Evolutionary conservation across 176 grass and related monocot species (phyloP), one percentile per base, ranked within the genome.

Genomic region (Cocos nucifera): DNA sequence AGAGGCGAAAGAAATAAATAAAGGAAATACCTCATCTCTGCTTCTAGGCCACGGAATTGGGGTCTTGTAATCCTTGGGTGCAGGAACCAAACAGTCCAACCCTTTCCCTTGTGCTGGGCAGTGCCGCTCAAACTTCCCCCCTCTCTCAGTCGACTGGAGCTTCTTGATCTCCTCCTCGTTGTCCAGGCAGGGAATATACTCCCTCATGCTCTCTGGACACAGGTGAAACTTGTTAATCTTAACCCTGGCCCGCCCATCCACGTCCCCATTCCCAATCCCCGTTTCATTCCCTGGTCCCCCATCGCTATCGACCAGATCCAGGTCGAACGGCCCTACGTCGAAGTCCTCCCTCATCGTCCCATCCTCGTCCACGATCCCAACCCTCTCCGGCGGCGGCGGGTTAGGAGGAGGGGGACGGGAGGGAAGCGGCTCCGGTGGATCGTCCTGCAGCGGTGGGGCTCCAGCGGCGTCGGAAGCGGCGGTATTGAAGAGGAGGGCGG

Each of bases 1-100:
- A 28, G 19, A 21, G 7, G 6, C 26, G 6, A 59, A 0, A n/a
- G 17, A 53, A 61, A 23, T 1, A 66, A 22, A 20, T 19, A 71
- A 58, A 76, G 32, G 16, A 52, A 35, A 39, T 69, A 83, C 80
- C 80, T 83, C 80, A 7, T 83, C 80, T 78, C 80, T 83, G 63
- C 80, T 83, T 53, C 24, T 39, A 19, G 80, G 80, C 80, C 80
- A 83, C 3, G 80, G 80, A 73, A 83, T 83, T n/a, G 80, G 69
- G 8, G 56, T 72, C 73, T 62, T 77, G 52, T 83, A 83, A 5
- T 63, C 80, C 55, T 69, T 65, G 17, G 80, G 80, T 12, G 22
- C 32, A 2, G 80, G 80, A 50, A 83, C 51, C 58, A 78, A 60
- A 32, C 80, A 83, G 59, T 74, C 66, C 39, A 83, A 63, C 53